A percentile compares a stretch with the other conserved stretches of the same genome.
Conservation (phyloP, 305 asterid genomes). For the Fraxinus baroniana region DNA sequence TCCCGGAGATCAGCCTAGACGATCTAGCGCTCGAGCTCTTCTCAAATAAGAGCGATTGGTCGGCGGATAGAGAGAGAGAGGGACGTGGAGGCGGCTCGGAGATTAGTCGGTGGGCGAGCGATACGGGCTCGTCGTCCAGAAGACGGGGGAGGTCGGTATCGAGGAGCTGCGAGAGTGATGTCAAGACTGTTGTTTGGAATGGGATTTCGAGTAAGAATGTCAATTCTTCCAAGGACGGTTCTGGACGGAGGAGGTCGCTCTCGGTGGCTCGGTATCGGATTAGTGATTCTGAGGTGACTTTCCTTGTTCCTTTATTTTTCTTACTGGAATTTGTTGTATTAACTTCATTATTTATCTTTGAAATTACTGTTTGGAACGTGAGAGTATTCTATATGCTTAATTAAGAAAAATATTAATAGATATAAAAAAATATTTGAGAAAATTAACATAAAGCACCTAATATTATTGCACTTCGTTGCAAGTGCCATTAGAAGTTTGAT, state of each 20-base stretch:
- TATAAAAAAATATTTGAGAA: neutral
- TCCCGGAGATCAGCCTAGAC: constrained; percentile 81
- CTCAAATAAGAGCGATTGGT: constrained; percentile 35
- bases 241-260: constrained; percentile 79
- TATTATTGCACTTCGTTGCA: neutral
- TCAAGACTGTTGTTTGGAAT: constrained; percentile 16
- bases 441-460: neutral
- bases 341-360: neutral
- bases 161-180: constrained; percentile 39
- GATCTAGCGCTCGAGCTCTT: constrained; percentile 83
- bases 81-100: constrained; percentile 47
- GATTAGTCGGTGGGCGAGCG: constrained; percentile 84
- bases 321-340: neutral
- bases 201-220: constrained; percentile 33
- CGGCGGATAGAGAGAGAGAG: constrained; percentile 34
- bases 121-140: constrained; percentile 68
- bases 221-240: constrained; percentile 31
- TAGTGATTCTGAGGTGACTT: constrained; percentile 66
- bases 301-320: constrained; percentile 16
- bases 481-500: neutral
- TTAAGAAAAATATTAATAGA: neutral
- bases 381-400: neutral
- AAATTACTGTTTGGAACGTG: constrained; percentile 23
- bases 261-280: constrained; percentile 69
- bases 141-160: constrained; percentile 85